phyloP scores from a whole-genome alignment of 495 filamentous ascomycete genomes.

The Pyronema domesticum region DNA sequence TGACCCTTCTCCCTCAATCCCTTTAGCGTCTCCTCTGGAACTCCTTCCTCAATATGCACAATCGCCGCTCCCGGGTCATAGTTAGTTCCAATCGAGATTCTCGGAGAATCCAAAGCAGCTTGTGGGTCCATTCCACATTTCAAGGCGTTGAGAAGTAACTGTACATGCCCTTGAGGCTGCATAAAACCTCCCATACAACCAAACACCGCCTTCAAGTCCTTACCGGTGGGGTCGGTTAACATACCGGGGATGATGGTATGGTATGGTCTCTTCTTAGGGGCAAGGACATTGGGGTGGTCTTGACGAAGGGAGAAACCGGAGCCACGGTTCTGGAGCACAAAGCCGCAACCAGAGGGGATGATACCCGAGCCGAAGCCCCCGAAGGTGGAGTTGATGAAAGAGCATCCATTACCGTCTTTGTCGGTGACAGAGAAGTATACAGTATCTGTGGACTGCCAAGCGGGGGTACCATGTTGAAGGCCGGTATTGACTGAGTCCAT shows the following conservation, averaged over 20 bases:
- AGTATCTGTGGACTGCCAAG: slow-evolving; percentile 58
- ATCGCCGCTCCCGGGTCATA: slow-evolving; percentile 23
- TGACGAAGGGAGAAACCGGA: slow-evolving; percentile 54
- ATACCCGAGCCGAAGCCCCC: slow-evolving; percentile 77
- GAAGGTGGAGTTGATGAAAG: slow-evolving; percentile 93
- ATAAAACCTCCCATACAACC: slow-evolving; percentile 98
- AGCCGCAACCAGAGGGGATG: slow-evolving; percentile 66
- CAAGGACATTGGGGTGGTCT: slow-evolving; percentile 60
- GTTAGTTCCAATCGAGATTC: slow-evolving; percentile 52
- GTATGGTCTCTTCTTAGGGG: slow-evolving; percentile 75
- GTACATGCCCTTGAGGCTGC: slow-evolving; percentile 96
- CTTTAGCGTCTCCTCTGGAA: slow-evolving; percentile 44
- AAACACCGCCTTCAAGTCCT: slow-evolving; percentile 55
- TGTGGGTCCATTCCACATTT: slow-evolving; percentile 73
- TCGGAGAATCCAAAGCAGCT: slow-evolving; percentile 74
- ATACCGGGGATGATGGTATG: slow-evolving; percentile 95
- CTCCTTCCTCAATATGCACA: slow-evolving; percentile 75
- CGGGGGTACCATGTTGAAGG: slow-evolving; percentile 44
- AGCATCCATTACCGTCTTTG: slow-evolving; percentile 65
- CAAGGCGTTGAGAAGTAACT: slow-evolving; percentile 80
- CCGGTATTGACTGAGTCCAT: slow-evolving; percentile 35
- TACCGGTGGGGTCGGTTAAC: slow-evolving; percentile 46
- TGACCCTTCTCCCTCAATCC: slow-evolving; percentile 58
- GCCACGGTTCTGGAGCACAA: slow-evolving; percentile 90
- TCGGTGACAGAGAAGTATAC: slow-evolving; percentile 87